Evolutionary conservation across 768 basidiomycete genomes (phyloP), one percentile per base, ranked within the genome.

Genomic region (Brasilioporus rufonigricans): DNA sequence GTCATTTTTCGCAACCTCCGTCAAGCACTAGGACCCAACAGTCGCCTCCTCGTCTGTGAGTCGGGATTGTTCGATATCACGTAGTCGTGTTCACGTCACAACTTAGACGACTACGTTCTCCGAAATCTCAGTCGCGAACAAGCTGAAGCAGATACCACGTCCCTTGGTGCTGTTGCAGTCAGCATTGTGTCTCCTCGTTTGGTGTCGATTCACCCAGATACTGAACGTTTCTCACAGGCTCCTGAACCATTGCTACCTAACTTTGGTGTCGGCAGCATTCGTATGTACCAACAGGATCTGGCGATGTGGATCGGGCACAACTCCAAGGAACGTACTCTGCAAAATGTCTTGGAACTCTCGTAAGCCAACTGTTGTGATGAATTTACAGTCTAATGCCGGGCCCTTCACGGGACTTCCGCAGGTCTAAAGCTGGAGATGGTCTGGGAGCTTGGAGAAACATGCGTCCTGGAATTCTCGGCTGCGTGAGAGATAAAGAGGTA

Each of bases 241-340:
- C 73, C 73, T 29, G 62, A 66, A 41, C 74, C 70, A 7, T 33
- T 74, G 29, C 60, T 71, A 21, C 55, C n/a, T n/a, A 74, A 71
- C 60, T 72, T 65, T 48, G 72, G 73, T 16, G 63, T 61, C 8
- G 71, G 71, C 4, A 63, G 58, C 33, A 58, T 65, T 19, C 64
- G 64, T 1, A 54, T 65, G 53, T 68, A 74, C 54, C 52, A 70
- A 29, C 60, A 61, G 31, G 74, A 73, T 40, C 2, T 74, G 44
- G 48, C 53, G 2, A 74, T 73, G 71, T 62, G 56, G 57, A 38
- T 69, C 13, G n/a, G n/a, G n/a, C n/a, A n/a, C n/a, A n/a, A n/a
- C n/a, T n/a, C 64, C 19, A 65, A 65, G 58, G 72, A 75, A 19
- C 70, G n/a, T n/a, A 71, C 66, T 12, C 44, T 73, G 32, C 59